Conservation (phyloP, 2,329 filamentous ascomycete species). For the Aspergillus nomiae region DNA sequence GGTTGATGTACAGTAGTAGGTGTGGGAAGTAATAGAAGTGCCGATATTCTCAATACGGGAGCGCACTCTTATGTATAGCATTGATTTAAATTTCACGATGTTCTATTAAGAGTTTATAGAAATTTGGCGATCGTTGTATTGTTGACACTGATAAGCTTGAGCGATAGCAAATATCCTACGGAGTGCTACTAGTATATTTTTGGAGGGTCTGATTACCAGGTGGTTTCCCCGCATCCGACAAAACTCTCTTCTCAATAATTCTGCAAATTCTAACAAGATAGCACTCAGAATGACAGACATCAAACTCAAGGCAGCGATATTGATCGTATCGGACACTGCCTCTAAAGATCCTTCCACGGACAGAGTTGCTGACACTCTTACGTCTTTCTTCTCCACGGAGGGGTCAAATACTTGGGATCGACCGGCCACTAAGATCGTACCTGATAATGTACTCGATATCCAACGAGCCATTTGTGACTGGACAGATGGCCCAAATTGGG, state of each 20-base stretch:
- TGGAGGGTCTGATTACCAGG: neutral
- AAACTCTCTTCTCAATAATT: constrained; percentile 7
- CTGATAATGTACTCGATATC: constrained; percentile 74
- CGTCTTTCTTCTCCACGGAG: constrained; percentile 67
- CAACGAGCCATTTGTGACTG: constrained; percentile 71
- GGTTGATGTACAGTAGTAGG: constrained; percentile 26
- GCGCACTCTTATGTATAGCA: neutral
- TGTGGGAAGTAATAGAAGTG: constrained; percentile 20
- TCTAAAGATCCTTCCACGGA: constrained; percentile 77
- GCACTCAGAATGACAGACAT: constrained; percentile 30
- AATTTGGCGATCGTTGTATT: neutral
- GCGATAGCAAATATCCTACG: neutral
- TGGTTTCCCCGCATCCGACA: constrained; percentile 6
- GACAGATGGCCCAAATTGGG: constrained; percentile 65
- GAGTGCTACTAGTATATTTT: neutral
- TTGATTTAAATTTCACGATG: neutral
- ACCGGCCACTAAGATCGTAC: constrained; percentile 70
- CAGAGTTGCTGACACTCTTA: constrained; percentile 67
- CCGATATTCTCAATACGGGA: constrained; percentile 7
- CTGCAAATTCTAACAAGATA: constrained; percentile 9
- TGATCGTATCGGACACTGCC: constrained; percentile 91
- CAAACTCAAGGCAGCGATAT: constrained; percentile 70
- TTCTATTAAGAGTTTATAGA: neutral
- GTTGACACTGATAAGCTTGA: neutral
- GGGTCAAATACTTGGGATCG: constrained; percentile 73